Percentiles rank a stretch among this genome's conserved stretches.
phyloP scores from a whole-genome alignment of 1,284 basidiomycete species.

The Erythrobasidium hasegawianum region DNA sequence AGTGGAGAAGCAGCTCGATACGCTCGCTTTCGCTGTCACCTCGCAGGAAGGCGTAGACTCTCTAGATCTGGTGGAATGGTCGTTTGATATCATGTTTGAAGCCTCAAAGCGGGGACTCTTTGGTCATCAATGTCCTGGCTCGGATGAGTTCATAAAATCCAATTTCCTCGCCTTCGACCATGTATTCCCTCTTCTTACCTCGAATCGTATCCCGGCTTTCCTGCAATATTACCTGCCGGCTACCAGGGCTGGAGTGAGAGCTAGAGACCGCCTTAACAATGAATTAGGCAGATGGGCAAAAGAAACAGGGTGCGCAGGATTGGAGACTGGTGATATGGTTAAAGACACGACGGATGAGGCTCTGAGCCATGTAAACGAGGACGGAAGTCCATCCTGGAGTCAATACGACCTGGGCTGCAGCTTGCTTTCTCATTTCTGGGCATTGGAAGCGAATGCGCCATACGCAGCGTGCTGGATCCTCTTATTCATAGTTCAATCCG shows the following conservation, averaged over 20 bases:
- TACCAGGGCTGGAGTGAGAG: slow-evolving; percentile 34
- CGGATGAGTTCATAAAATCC: slow-evolving; percentile 10
- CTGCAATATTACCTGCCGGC: slow-evolving; percentile 34
- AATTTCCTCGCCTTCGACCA: slow-evolving; percentile 47
- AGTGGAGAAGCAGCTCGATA: slow-evolving; percentile 4
- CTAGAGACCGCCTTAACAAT: slow-evolving; percentile 41
- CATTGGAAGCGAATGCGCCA: slow-evolving; percentile 48
- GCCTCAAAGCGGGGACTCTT: slow-evolving; percentile 34
- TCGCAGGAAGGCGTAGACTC: slow-evolving; percentile 31
- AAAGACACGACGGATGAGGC: slow-evolving; percentile 39
- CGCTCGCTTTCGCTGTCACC: slow-evolving; percentile 3
- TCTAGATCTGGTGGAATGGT: slow-evolving; percentile 31
- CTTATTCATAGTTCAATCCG: slow-evolving; percentile 45
- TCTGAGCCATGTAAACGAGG: slow-evolving; percentile 7
- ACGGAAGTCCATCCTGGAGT: slow-evolving; percentile 38
- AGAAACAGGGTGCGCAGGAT: slow-evolving; percentile 33
- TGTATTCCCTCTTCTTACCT: slow-evolving; percentile 46
- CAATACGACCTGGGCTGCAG: slow-evolving; percentile 38
- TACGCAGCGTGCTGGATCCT: slow-evolving; percentile 48
- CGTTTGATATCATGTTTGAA: slow-evolving; percentile 32
- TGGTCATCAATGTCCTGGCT: slow-evolving; percentile 18
- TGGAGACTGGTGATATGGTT: slow-evolving; percentile 37
- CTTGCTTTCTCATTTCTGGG: slow-evolving; percentile 45
- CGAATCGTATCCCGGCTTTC: slow-evolving; percentile 38
- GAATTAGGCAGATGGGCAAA: slow-evolving; percentile 45